Conservation (phyloP, 1,284 basidiomycete species). For the Mycena sp. region DNA sequence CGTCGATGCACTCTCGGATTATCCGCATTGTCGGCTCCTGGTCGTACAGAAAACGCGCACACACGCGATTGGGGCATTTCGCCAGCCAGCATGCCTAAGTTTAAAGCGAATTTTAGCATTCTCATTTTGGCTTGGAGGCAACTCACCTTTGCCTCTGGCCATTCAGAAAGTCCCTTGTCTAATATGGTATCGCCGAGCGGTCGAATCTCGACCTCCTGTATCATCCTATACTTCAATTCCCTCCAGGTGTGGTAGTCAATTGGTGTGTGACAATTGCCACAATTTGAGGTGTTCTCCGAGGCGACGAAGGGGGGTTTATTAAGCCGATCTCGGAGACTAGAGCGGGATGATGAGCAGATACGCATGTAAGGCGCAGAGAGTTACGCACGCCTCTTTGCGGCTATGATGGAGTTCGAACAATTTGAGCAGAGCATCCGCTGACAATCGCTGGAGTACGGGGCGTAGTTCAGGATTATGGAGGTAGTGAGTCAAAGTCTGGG, state of each 20-base stretch:
- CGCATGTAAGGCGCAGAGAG: background rate
- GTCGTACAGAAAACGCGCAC: conserved; percentile 64
- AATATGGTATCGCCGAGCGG: conserved; percentile 66
- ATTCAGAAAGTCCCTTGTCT: conserved; percentile 57
- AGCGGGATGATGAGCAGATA: background rate
- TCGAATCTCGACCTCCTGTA: conserved; percentile 64
- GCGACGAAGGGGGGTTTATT: conserved; percentile 68
- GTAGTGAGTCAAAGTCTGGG: conserved; percentile 57
- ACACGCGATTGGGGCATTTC: conserved; percentile 54
- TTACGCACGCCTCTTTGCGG: conserved; percentile 53
- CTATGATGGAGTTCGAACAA: conserved; percentile 61
- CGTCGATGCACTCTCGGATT: conserved; percentile 61
- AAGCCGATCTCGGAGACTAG: conserved; percentile 54
- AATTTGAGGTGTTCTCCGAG: conserved; percentile 44
- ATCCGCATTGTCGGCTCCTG: conserved; percentile 61
- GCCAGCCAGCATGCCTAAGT: conserved; percentile 68
- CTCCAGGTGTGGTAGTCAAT: conserved; percentile 71
- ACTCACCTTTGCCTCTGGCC: too few relatives aligned
- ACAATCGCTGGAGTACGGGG: conserved; percentile 55
- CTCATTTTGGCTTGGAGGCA: too few relatives aligned
- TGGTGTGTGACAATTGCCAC: conserved; percentile 54
- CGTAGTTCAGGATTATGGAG: conserved; percentile 57
- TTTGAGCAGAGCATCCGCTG: conserved; percentile 58
- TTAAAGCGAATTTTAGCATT: too few relatives aligned
- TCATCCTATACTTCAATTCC: conserved; percentile 49